These are phyloP conservation scores for Microcera coccophila DNA, from an alignment of 2,329 filamentous ascomycete genomes.

Conservation along the genomic window DNA sequence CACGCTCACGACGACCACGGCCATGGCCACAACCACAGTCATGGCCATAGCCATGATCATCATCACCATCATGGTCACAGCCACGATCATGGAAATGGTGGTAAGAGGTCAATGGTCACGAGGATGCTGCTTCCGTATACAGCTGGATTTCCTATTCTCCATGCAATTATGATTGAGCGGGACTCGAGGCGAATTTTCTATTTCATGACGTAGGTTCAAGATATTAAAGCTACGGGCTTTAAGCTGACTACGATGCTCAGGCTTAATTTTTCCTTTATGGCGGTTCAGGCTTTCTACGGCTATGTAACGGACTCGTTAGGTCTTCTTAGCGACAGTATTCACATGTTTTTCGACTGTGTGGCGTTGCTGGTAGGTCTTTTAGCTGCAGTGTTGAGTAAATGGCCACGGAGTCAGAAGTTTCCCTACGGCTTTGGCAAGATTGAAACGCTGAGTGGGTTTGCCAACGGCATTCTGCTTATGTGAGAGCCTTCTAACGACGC, in stretches of 20 bases:
- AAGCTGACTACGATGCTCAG: slow-evolving; percentile 41
- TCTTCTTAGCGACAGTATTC: slow-evolving; percentile 93
- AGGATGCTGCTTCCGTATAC: slow-evolving; percentile 66
- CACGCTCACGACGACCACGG: slow-evolving; percentile 26
- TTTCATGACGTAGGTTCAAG: slow-evolving; percentile 74
- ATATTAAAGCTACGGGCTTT: not conserved
- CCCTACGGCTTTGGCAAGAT: slow-evolving; percentile 97
- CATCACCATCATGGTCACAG: slow-evolving; percentile 27
- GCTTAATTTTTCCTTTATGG: slow-evolving; percentile 92
- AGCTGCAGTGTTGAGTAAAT: slow-evolving; percentile 92
- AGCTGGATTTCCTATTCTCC: slow-evolving; percentile 69
- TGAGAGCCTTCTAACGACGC: slow-evolving; percentile 39
- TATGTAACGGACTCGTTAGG: slow-evolving; percentile 90
- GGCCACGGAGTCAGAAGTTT: slow-evolving; percentile 83
- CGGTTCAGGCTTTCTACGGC: slow-evolving; percentile 89
- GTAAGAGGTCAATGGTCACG: slow-evolving; percentile 65
- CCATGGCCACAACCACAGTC: slow-evolving; percentile 15
- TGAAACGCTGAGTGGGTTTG: slow-evolving; percentile 92
- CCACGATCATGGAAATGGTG: slow-evolving; percentile 39
- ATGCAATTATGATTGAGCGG: slow-evolving; percentile 83
- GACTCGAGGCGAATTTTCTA: slow-evolving; percentile 96
- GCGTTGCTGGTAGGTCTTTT: slow-evolving; percentile 86
- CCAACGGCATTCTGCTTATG: slow-evolving; percentile 93
- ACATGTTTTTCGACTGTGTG: slow-evolving; percentile 99
- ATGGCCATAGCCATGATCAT: slow-evolving; percentile 23